phyloP scores from a whole-genome alignment of 331 rosid genomes.

The Cydonia oblonga region DNA sequence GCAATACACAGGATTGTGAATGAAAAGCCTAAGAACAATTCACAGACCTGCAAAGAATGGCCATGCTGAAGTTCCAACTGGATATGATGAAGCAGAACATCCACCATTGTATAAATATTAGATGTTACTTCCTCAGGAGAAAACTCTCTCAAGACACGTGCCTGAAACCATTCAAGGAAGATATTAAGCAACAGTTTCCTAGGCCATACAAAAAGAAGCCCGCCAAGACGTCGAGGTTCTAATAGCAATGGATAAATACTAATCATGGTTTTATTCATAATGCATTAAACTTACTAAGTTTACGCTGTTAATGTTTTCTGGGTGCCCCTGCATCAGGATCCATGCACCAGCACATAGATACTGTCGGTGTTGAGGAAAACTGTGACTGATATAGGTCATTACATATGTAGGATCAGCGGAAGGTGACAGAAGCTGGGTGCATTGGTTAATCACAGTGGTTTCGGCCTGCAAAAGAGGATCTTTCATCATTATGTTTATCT shows the following conservation, averaged over 20 bases:
- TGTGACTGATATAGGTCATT: slow-evolving; percentile 66
- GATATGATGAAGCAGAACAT: slow-evolving; percentile 86
- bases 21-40: slow-evolving; percentile 4
- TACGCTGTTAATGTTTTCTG: slow-evolving; percentile 67
- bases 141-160: slow-evolving; percentile 79
- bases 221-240: background rate
- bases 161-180: slow-evolving; percentile 32
- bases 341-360: slow-evolving; percentile 97
- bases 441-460: slow-evolving; percentile 76
- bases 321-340: slow-evolving; percentile 90
- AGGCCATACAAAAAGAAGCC: background rate
- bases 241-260: background rate
- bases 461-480: slow-evolving; percentile 54
- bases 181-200: background rate
- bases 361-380: slow-evolving; percentile 70
- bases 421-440: slow-evolving; percentile 86
- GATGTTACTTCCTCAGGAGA: slow-evolving; percentile 90
- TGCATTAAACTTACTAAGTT: slow-evolving; percentile 51
- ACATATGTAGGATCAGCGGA: slow-evolving; percentile 83
- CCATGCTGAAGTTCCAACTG: slow-evolving; percentile 89
- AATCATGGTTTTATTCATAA: slow-evolving; percentile 5
- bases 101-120: slow-evolving; percentile 96
- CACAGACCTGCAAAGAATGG: slow-evolving; percentile 64
- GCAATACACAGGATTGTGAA: slow-evolving; percentile 1
- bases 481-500: background rate